Base-by-base conservation (phyloP, 306 rosid species). In the Coriaria nepalensis region DNA sequence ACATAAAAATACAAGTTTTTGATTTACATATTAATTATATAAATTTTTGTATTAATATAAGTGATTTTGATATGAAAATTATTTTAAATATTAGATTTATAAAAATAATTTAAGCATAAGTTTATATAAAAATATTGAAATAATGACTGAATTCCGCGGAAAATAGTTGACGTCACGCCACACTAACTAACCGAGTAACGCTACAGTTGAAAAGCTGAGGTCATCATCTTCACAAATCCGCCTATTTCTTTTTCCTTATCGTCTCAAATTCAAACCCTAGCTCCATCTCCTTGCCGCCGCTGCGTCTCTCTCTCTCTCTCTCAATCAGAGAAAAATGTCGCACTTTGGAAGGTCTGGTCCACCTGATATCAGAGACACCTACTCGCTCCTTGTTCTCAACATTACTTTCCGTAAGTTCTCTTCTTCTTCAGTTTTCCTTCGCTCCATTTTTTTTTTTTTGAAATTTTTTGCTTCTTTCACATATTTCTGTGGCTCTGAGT, bases 301-400 rank as follows among this genome's bases (percentile, higher is more conserved):
- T 9, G 49, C 29, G 52, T 11, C 45, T 6, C 50, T 33, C 42
- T 6, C 50, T 33, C 42, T 4, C 6, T 8, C 6, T 2, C 40
- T 5, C 5, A 32, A 41, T 12, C 52, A 2, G 47, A 6, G 50
- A 37, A 38, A 49, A 52, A 80, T 80, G 90, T 80, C 90, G 61
- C 90, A 80, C 74, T 80, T 80, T 33, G 90, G 90, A 6, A 75
- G 90, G 73, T 65, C 90, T 6, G 90, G 90, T 14, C 90, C 90
- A 42, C 90, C 90, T 4, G 90, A 80, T 61, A 80, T 80, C 78
- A 73, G 81, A 71, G 90, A 80, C 55, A 76, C 90, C 49, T 80
- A 73, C 60, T 80, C 90, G 4, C 90, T 80, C 32, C 90, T 80
- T 59, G 90, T 80, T 52, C 90, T 80, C 77, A 80, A 80, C 67